Base-by-base conservation (phyloP, 768 basidiomycete species). In the Pleurotus djamor region DNA sequence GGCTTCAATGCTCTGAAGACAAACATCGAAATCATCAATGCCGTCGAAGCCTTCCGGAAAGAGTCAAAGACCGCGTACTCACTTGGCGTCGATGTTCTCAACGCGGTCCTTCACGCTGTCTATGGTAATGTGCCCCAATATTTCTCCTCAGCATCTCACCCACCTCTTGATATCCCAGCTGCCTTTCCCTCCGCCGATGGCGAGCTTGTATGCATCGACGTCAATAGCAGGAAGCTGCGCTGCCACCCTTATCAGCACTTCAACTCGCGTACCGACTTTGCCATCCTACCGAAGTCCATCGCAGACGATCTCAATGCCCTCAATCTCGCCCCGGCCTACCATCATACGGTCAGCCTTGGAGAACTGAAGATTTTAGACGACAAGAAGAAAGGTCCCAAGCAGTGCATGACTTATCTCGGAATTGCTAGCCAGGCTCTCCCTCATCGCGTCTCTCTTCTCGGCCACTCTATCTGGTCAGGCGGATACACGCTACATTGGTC, bases 371-470 rank as follows among this genome's bases (percentile, higher is more conserved):
- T 28, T 35, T 7, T 8, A 48, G 33, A 8, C 28, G 54, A 60
- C 37, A 43, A 41, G 41, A 43, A 55, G 12, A 10, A 8, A 8
- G 59, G 59, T 17, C 60, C 60, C 14, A 13, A 44, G 32, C 60
- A 61, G 49, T 44, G 47, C 9, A 38, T 10, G 16, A 52, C 60
- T 17, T 61, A 61, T 32, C 55, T 56, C 34, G 45, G 60, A 33
- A 41, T 57, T 34, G 55, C 57, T 35, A 58, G 58, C 33, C 60
- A 58, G 44, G 60, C 60, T 44, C 60, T 55, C n/a, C 60, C 60
- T 17, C 56, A 61, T 49, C 51, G 48, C 38, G 38, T 48, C 33
- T 56, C 56, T 10, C 37, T 58, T 12, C 58, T 57, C 17, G 56
- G 60, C 33, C 14, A 58, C 56, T 33, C 32, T 0, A 48, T 51